Conservation (phyloP, 2,329 filamentous ascomycete species). For the Hysterium pulicare region DNA sequence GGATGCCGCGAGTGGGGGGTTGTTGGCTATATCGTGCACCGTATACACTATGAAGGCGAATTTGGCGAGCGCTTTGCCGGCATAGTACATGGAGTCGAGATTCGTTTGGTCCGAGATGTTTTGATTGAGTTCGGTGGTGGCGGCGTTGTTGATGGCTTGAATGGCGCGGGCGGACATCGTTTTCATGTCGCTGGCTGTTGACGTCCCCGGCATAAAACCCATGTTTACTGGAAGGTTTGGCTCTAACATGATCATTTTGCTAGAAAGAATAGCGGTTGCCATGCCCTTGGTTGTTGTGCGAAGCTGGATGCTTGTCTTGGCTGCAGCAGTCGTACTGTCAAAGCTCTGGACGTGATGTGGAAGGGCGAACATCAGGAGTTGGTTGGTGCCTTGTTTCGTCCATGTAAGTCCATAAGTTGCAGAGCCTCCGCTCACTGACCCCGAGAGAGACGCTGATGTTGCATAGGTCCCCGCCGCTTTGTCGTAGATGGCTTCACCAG, state of each 20-base stretch:
- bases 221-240: conserved; percentile 67
- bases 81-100: conserved; percentile 86
- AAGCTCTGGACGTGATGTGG: conserved; percentile 84
- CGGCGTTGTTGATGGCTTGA: conserved; percentile 57
- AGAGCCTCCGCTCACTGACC: conserved; percentile 53
- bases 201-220: conserved; percentile 75
- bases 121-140: conserved; percentile 71
- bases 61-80: conserved; percentile 58
- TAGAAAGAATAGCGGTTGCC: conserved; percentile 65
- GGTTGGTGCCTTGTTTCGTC: conserved; percentile 64
- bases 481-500: conserved; percentile 69
- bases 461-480: conserved; percentile 73
- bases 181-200: conserved; percentile 39
- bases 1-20: conserved; percentile 46
- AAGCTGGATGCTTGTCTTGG: conserved; percentile 57
- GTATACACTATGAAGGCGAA: conserved; percentile 46
- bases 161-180: conserved; percentile 50
- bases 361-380: conserved; percentile 79
- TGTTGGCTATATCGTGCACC: conserved; percentile 56
- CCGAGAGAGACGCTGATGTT: conserved; percentile 60
- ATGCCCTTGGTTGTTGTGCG: conserved; percentile 83
- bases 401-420: conserved; percentile 74
- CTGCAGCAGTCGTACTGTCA: conserved; percentile 52
- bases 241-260: conserved; percentile 66
- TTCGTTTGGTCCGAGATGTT: conserved; percentile 71